phyloP scores from a whole-genome alignment of 768 basidiomycete genomes.

The Termitomyces sp. region DNA sequence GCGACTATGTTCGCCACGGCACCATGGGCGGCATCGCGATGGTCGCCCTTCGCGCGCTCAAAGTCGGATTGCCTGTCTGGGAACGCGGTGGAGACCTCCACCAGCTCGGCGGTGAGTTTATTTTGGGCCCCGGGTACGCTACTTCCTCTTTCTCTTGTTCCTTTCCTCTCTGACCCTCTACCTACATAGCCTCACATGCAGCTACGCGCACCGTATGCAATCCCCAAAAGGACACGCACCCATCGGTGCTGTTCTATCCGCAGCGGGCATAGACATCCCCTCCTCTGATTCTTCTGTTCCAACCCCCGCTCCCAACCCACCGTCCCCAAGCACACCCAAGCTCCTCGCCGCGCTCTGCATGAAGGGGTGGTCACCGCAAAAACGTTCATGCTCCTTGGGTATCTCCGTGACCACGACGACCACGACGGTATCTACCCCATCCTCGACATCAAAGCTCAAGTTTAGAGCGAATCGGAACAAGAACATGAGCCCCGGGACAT shows the following conservation, averaged over 20 bases:
- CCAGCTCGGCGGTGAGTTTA: constrained; percentile 90
- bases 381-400: neutral
- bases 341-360: neutral
- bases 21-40: constrained; percentile 65
- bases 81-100: constrained; percentile 71
- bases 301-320: neutral
- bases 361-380: neutral
- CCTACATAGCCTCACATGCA: constrained; percentile 53
- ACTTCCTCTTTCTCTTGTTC: neutral
- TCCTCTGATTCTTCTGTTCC: neutral
- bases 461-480: neutral
- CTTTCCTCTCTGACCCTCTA: neutral
- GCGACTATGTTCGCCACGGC: constrained; percentile 65
- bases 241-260: constrained; percentile 62
- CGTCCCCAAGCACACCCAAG: neutral
- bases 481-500: neutral
- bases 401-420: no score
- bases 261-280: constrained; percentile 37
- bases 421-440: neutral
- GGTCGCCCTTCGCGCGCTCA: constrained; percentile 67
- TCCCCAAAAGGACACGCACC: constrained; percentile 70
- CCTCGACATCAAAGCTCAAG: neutral
- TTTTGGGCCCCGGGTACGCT: constrained; percentile 41
- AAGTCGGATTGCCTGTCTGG: constrained; percentile 78
- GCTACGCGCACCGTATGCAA: constrained; percentile 85